Percentiles rank a stretch among this genome's conserved stretches.
phyloP scores from a whole-genome alignment of 495 filamentous ascomycete genomes.

The Neurospora hispaniola region DNA sequence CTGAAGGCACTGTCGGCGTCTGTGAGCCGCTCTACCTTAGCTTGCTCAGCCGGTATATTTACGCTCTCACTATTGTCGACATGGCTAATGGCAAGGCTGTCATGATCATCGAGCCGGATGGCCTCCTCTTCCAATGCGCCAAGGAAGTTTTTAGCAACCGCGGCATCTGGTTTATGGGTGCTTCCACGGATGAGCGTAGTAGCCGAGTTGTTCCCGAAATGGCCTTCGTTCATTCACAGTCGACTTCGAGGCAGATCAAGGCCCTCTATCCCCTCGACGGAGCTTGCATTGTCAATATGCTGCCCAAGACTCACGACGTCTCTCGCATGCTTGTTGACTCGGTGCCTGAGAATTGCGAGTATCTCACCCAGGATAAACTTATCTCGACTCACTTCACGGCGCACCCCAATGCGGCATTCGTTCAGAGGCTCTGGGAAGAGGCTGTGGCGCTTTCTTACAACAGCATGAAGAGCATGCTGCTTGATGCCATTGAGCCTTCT shows the following conservation, averaged over 20 bases:
- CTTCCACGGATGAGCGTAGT: constrained; percentile 5
- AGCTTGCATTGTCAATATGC: constrained; percentile 22
- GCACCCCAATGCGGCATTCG: background rate
- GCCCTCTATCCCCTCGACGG: constrained; percentile 13
- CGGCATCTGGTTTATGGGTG: constrained; percentile 10
- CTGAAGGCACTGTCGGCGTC: background rate
- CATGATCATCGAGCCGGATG: constrained; percentile 27
- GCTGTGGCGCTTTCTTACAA: constrained; percentile 15
- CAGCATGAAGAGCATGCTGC: background rate
- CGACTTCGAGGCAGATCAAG: constrained; percentile 17
- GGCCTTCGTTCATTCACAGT: constrained; percentile 15
- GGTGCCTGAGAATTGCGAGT: constrained; percentile 15
- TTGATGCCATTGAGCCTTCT: background rate
- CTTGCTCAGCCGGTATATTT: constrained; percentile 17
- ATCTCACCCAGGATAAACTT: constrained; percentile 3
- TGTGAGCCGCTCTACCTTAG: constrained; percentile 7
- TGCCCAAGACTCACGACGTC: constrained; percentile 11
- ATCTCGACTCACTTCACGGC: background rate
- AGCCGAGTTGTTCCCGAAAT: background rate
- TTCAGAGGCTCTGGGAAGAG: constrained; percentile 11
- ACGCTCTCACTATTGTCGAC: constrained; percentile 8
- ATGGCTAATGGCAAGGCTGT: constrained; percentile 4
- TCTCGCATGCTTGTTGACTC: constrained; percentile 14
- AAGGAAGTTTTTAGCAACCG: constrained; percentile 10
- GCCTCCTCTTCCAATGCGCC: constrained; percentile 17